Base-by-base conservation (phyloP, 148 eudicot genomes). In the Chenopodium quinoa region DNA sequence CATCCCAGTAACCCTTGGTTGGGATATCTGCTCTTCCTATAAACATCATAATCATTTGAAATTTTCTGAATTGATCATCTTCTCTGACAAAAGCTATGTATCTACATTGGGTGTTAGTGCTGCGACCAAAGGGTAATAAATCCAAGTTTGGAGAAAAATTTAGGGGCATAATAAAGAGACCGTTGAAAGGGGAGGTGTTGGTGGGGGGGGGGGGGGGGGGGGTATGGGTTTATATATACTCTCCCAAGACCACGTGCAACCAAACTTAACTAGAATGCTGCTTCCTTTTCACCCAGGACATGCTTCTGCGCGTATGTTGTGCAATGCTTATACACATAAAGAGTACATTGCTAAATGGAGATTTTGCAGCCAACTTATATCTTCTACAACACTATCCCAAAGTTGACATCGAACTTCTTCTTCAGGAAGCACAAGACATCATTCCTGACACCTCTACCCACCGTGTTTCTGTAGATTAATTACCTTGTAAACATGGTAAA, bases 341-440 rank as follows among this genome's bases (percentile, higher is more conserved):
- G 79, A 81, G 86, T 85, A 85, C 83, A 52, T 68, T 92, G 74
- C 71, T 92, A 79, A 81, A 76, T 32, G 91, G 96, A 4, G 93
- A 92, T 85, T 92, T 91, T 78, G 86, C 89, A 52, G 88, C 85
- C 9, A 92, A 92, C 84, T 72, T 92, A 48, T 81, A 85, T 62
- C 92, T 91, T n/a, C 60, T 91, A 72, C 93, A 86, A 79, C 91
- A 89, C 75, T 92, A 87, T 74, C 96, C 93, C 2, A 75, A 86
- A 20, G 85, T 85, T 71, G 78, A 86, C 78, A 80, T 89, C 1
- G 90, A 91, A 79, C 87, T 83, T 70, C 83, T 90, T 79, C 91
- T 91, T 17, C 77, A 80, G 79, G 85, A 85, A 80, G 94, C 94
- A 37, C 86, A 82, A 44, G 90, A 85, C 67, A 85, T 89, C 74